These are phyloP conservation scores for Trichoderma atrobrunneum DNA, from an alignment of 2,329 filamentous ascomycete species.

Conservation along the genomic window DNA sequence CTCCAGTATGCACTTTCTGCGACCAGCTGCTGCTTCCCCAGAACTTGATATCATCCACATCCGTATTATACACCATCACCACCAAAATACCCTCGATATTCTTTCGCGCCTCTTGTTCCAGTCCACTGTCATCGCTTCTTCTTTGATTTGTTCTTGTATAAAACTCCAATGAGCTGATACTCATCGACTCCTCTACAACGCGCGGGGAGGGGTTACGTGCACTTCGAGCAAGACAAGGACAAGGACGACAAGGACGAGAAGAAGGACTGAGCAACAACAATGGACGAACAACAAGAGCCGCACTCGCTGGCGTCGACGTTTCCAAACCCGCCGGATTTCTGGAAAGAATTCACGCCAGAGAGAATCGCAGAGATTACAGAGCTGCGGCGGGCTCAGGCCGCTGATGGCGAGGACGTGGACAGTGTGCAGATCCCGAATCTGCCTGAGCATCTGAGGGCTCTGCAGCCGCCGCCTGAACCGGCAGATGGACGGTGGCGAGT, in stretches of 20 bases:
- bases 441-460: slow-evolving; percentile 68
- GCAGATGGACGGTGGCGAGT: slow-evolving; percentile 66
- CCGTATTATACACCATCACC: not conserved
- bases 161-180: slow-evolving; percentile 21
- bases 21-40: not conserved
- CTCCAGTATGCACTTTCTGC: not conserved
- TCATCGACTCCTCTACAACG: not conserved
- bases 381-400: slow-evolving; percentile 40
- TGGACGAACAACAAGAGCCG: slow-evolving; percentile 41
- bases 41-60: not conserved
- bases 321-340: slow-evolving; percentile 86
- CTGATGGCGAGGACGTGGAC: slow-evolving; percentile 20
- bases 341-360: slow-evolving; percentile 77
- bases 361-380: slow-evolving; percentile 60
- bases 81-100: not conserved
- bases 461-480: slow-evolving; percentile 80
- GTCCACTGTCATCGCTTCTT: not conserved
- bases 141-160: not conserved
- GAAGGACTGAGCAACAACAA: not conserved
- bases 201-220: slow-evolving; percentile 15
- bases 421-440: slow-evolving; percentile 46
- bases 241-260: not conserved
- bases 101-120: not conserved
- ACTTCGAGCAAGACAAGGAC: not conserved
- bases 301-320: slow-evolving; percentile 63